Base-by-base conservation (phyloP, 257 asterid genomes). In the Salvia splendens region DNA sequence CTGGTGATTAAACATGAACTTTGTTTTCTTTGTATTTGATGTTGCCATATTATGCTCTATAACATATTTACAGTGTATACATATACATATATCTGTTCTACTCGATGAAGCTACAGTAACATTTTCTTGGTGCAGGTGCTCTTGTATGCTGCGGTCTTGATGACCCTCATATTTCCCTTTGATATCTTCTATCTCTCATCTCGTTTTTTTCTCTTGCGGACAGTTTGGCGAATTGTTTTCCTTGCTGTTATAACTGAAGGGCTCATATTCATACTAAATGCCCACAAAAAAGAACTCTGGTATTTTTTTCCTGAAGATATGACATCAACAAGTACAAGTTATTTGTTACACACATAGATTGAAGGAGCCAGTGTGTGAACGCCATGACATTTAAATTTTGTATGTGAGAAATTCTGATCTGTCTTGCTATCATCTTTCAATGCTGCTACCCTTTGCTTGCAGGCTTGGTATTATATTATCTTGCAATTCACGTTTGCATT, bases 91-190 rank as follows among this genome's bases (percentile, higher is more conserved):
- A 46, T n/a, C n/a, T 67, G 45, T 65, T 54, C 69, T 61, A 16
- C 38, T 60, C 30, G 40, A 57, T 61, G 50, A 53, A 52, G 69
- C 40, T 67, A 60, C 61, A 4, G 57, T 77, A 70, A 71, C 52
- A 61, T 61, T 53, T 7, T 75, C 61, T 73, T 47, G 79, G 73
- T 75, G 79, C 89, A 94, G 99, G 99, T 94, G 65, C 91, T 94
- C 63, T 68, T 94, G 65, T 91, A 94, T 76, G 87, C 92, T 75
- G 99, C 80, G 66, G 71, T 87, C 64, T 84, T 86, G 38, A 79
- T 94, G 96, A 81, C 92, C 64, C 84, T 94, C 76, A 76, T 94
- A 65, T 94, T 86, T 80, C 99, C 99, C 65, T 94, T 94, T 69
- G 98, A 91, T 81, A 85, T 94, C 65, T 94, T 94, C 80, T 77